These are phyloP conservation scores for Tricholoma sp. DNA, from an alignment of 768 basidiomycete species.

Conservation along the genomic window DNA sequence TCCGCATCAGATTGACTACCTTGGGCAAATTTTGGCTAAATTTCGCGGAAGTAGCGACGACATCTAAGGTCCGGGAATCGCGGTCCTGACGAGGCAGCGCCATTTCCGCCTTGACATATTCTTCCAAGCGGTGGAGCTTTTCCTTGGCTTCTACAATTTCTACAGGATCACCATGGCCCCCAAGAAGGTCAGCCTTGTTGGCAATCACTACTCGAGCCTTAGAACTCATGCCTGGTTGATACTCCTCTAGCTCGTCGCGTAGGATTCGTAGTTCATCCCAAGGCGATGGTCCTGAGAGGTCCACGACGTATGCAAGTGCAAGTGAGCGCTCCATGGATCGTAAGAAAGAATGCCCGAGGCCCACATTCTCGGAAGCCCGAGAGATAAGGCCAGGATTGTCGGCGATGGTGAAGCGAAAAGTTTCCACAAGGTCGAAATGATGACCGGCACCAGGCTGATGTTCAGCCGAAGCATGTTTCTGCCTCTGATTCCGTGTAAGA, in stretches of 20 bases:
- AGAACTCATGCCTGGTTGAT: constrained; percentile 70
- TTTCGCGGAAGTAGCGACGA: constrained; percentile 84
- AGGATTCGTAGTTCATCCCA: constrained; percentile 74
- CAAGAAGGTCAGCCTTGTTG: constrained; percentile 92
- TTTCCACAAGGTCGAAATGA: constrained; percentile 59
- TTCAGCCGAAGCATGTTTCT: constrained; percentile 13
- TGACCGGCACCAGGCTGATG: constrained; percentile 29
- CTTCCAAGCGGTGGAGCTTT: constrained; percentile 53
- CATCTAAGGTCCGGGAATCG: constrained; percentile 42
- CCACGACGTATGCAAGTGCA: constrained; percentile 89
- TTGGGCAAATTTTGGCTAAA: constrained; percentile 73
- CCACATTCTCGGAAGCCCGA: constrained; percentile 81
- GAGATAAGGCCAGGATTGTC: constrained; percentile 95
- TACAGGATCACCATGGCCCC: constrained; percentile 38
- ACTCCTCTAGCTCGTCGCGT: constrained; percentile 77
- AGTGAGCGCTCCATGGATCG: constrained; percentile 89
- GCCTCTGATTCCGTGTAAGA: constrained; percentile 44
- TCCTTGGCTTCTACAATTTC: constrained; percentile 48
- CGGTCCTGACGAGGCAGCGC: constrained; percentile 13
- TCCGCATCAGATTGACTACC: constrained; percentile 62
- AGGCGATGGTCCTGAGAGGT: constrained; percentile 69
- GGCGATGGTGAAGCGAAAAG: constrained; percentile 88
- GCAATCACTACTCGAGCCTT: constrained; percentile 81
- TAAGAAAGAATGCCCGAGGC: constrained; percentile 91
- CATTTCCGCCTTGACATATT: constrained; percentile 50